Percentiles rank a stretch among this genome's conserved stretches.
Evolutionary conservation across 2,329 filamentous ascomycete species (phyloP).

Genomic region (Colletotrichum agaves): DNA sequence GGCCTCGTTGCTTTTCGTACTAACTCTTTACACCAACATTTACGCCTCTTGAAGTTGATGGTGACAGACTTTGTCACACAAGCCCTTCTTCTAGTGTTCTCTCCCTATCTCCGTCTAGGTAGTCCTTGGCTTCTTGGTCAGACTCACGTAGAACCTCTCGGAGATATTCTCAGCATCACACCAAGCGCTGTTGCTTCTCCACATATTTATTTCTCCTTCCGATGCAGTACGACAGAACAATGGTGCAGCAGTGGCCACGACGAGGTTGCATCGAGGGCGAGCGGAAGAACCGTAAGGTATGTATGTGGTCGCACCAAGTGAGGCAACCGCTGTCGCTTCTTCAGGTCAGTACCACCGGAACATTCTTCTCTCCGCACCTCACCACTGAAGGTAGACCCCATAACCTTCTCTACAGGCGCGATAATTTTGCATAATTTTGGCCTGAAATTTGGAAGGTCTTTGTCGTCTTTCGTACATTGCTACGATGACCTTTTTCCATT

Average conservation of each 20-base stretch:
- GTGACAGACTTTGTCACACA: conserved; percentile 8
- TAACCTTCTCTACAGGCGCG: neutral
- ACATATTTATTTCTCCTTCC: conserved; percentile 29
- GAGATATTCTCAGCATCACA: conserved; percentile 28
- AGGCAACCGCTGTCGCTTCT: conserved; percentile 29
- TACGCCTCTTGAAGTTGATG: conserved; percentile 6
- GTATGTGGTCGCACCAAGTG: conserved; percentile 28
- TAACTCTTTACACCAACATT: neutral
- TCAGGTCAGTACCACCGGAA: conserved; percentile 33
- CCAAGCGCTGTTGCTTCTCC: conserved; percentile 9
- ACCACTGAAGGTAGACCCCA: conserved; percentile 24
- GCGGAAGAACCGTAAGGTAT: conserved; percentile 21
- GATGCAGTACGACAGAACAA: conserved; percentile 29
- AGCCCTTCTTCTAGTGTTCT: neutral
- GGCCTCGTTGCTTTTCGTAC: neutral
- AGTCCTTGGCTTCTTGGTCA: conserved; percentile 3
- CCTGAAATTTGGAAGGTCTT: neutral
- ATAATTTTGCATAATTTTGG: neutral
- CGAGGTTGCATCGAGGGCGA: conserved; percentile 38
- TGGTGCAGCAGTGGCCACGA: conserved; percentile 34
- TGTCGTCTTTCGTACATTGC: too few species aligned
- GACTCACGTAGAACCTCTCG: conserved; percentile 18
- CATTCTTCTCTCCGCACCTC: conserved; percentile 9
- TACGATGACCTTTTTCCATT: too few species aligned
- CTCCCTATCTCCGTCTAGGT: too few species aligned